Evolutionary conservation across 225 moss, liverwort and hornwort genomes (phyloP), one percentile per base, ranked within the genome.

Genomic region (Bryoerythrophyllum caledonicum): DNA sequence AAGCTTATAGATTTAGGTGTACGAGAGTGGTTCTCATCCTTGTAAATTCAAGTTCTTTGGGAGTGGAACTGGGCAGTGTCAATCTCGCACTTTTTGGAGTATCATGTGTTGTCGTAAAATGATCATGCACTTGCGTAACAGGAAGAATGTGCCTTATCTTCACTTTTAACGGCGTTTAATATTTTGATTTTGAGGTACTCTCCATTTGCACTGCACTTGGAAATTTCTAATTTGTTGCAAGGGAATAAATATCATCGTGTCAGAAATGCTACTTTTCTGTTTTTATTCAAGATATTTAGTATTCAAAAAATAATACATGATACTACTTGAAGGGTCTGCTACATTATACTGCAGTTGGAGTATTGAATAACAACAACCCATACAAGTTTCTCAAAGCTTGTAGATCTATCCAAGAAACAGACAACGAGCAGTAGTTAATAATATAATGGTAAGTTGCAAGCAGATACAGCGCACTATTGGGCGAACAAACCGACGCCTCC

Each of bases 401-500:
- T 15, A 69, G 68, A 24, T 15, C 15, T 53, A 23, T 40, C 43
- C 65, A 62, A 52, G 3, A 16, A 32, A 14, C 16, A 1, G 30
- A 30, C 25, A 44, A 10, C 23, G 23, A 66, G 8, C 4, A 41
- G 3, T 44, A 44, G 14, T 15, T 14, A 44, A 4, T 9, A 0
- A 44, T 14, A 44, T 44, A 44, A 44, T 38, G 38, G 38, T 44
- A 44, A 15, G 24, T 34, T 32, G n/a, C n/a, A n/a, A 15, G 57
- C 17, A 61, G 62, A 1, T 61, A 43, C 19, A 70, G 51, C 61
- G 70, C 76, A 80, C 57, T 67, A 77, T 19, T 77, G 76, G 77
- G 80, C 21, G 60, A 37, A 55, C 9, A 54, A 62, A 30, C 65
- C 53, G 60, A 38, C 70, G 59, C 82, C 86, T 86, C 74, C 9